Percentiles rank a stretch among this genome's conserved stretches.
These are phyloP conservation scores for Alternaria infectoria DNA, from an alignment of 2,329 filamentous ascomycete genomes.

Conservation along the genomic window DNA sequence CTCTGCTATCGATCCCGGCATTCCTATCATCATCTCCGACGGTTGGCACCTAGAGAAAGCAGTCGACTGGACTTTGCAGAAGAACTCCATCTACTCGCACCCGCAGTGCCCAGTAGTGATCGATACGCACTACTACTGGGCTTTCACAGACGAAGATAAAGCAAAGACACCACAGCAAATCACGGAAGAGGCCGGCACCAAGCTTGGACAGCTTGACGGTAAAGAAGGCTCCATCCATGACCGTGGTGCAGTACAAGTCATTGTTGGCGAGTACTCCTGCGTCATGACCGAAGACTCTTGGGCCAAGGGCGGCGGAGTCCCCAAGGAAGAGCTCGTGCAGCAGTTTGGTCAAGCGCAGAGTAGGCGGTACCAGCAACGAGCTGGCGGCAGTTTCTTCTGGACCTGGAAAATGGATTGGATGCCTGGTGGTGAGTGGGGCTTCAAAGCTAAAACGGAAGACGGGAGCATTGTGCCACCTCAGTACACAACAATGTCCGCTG, in stretches of 20 bases:
- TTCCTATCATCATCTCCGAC: conserved; percentile 66
- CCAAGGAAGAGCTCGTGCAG: conserved; percentile 50
- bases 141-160: conserved; percentile 62
- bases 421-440: conserved; percentile 67
- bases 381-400: conserved; percentile 65
- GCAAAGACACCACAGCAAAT: conserved; percentile 60
- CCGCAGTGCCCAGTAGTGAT: conserved; percentile 58
- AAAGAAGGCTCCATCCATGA: conserved; percentile 57
- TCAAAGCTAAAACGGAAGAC: conserved; percentile 59
- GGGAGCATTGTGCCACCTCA: conserved; percentile 48
- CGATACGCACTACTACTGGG: conserved; percentile 67
- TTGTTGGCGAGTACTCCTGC: conserved; percentile 66
- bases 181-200: conserved; percentile 53
- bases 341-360: conserved; percentile 59
- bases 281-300: conserved; percentile 60
- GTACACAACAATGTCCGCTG: conserved; percentile 30
- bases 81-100: conserved; percentile 45
- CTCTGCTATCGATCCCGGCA: conserved; percentile 54
- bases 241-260: conserved; percentile 58
- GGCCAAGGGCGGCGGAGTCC: conserved; percentile 43
- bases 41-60: conserved; percentile 60
- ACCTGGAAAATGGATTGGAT: conserved; percentile 68
- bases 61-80: conserved; percentile 53
- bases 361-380: conserved; percentile 55
- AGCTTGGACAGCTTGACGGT: conserved; percentile 55